These are phyloP conservation scores for Rhodomyrtus tomentosa DNA, from an alignment of 345 rosid species.

Conservation along the genomic window DNA sequence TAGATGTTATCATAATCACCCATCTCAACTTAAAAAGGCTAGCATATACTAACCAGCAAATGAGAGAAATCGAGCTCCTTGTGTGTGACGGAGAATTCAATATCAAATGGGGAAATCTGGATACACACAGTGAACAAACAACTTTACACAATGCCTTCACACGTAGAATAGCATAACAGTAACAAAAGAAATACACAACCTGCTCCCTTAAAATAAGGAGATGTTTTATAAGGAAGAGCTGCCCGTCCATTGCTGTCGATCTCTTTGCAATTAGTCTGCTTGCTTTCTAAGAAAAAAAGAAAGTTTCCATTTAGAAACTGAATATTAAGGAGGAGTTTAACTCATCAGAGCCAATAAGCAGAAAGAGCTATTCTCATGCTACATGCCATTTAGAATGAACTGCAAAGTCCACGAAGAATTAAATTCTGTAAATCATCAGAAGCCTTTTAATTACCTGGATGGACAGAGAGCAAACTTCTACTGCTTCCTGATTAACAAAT, in stretches of 20 bases:
- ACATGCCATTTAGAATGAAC: background rate
- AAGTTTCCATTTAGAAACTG: background rate
- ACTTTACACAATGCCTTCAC: background rate
- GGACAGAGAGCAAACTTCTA: constrained; percentile 82
- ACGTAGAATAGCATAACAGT: constrained; percentile 1
- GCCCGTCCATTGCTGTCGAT: constrained; percentile 81
- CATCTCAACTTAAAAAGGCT: background rate
- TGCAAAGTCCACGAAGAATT: background rate
- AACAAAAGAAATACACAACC: constrained; percentile 28
- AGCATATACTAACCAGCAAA: constrained; percentile 64
- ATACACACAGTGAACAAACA: constrained; percentile 4
- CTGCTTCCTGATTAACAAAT: constrained; percentile 72
- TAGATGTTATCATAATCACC: background rate
- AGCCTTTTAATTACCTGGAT: constrained; percentile 47
- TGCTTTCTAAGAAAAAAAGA: constrained; percentile 54
- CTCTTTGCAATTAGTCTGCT: constrained; percentile 77
- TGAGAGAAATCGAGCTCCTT: constrained; percentile 99
- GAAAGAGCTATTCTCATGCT: background rate
- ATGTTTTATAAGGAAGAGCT: constrained; percentile 90
- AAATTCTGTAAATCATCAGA: background rate
- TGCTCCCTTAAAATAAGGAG: constrained; percentile 91
- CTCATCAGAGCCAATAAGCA: background rate
- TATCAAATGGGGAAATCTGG: constrained; percentile 96
- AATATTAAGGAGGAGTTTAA: background rate
- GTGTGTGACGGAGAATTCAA: constrained; percentile 88